These are phyloP conservation scores for Cordyceps tenuipes DNA, from an alignment of 2,329 filamentous ascomycete genomes.

Conservation along the genomic window DNA sequence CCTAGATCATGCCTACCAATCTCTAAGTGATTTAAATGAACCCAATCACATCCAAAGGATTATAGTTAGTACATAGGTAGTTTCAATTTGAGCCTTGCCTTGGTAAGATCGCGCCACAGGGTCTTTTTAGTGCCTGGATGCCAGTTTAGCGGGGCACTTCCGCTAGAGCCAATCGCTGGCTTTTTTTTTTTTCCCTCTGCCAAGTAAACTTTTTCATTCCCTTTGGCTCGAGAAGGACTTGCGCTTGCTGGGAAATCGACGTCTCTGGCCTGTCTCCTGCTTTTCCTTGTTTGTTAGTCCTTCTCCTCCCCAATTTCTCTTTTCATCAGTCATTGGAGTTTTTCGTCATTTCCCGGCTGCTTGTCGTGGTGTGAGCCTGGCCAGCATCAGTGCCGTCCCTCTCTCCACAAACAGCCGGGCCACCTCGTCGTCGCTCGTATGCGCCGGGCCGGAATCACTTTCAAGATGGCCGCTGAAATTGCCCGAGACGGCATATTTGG, in stretches of 20 bases:
- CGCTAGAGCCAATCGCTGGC: neutral
- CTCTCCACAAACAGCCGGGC: neutral
- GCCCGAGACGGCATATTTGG: conserved; percentile 51
- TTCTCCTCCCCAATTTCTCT: neutral
- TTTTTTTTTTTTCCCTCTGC: neutral
- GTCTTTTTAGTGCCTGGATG: neutral
- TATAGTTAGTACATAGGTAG: too few relatives aligned
- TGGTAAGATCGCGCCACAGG: neutral
- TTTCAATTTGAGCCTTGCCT: too few relatives aligned
- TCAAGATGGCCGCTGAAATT: conserved; percentile 46
- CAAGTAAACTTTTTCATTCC: neutral
- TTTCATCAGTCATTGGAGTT: neutral
- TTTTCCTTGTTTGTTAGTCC: neutral
- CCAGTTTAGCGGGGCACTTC: neutral
- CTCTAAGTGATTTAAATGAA: too few relatives aligned
- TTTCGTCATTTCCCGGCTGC: neutral
- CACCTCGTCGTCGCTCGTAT: conserved; percentile 17
- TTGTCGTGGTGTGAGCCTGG: neutral
- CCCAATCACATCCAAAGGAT: too few relatives aligned
- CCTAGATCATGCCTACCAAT: too few relatives aligned
- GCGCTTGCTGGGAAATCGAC: neutral
- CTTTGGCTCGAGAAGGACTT: neutral
- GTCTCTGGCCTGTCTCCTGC: neutral
- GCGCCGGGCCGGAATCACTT: conserved; percentile 23
- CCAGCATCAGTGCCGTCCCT: neutral